phyloP scores from a whole-genome alignment of 2,329 filamentous ascomycete species.

The Colletotrichum graminicola region DNA sequence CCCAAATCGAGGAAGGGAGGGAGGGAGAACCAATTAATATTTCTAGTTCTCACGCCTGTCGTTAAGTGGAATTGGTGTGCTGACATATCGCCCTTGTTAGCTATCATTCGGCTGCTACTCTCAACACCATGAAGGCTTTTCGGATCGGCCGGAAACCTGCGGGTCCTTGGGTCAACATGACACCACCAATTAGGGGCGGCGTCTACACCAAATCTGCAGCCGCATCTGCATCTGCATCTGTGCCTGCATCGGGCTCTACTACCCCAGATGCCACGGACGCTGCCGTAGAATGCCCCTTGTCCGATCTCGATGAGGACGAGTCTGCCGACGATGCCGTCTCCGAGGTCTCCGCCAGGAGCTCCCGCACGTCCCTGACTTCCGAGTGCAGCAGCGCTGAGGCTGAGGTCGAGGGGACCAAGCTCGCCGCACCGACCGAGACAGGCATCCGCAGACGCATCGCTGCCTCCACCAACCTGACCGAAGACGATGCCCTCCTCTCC shows the following conservation, averaged over 20 bases:
- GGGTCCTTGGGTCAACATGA: slow-evolving; percentile 68
- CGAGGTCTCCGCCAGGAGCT: slow-evolving; percentile 39
- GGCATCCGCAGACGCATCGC: slow-evolving; percentile 36
- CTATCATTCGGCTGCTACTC: slow-evolving; percentile 67
- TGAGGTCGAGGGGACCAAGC: slow-evolving; percentile 25
- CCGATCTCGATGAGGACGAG: slow-evolving; percentile 36
- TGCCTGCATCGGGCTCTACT: slow-evolving; percentile 5
- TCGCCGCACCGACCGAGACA: slow-evolving; percentile 12
- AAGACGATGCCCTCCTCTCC: slow-evolving; percentile 19
- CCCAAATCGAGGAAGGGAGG: slow-evolving; percentile 13
- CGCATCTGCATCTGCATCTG: slow-evolving; percentile 5
- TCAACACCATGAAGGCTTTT: slow-evolving; percentile 70
- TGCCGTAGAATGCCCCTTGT: slow-evolving; percentile 31
- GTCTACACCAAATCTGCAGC: slow-evolving; percentile 50
- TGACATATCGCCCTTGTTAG: slow-evolving; percentile 55
- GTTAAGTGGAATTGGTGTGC: slow-evolving; percentile 43
- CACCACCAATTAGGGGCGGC: slow-evolving; percentile 69
- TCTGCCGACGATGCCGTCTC: slow-evolving; percentile 37
- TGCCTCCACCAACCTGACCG: slow-evolving; percentile 8
- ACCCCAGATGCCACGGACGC: slow-evolving; percentile 29
- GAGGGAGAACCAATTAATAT: slow-evolving; percentile 34
- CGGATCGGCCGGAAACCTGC: slow-evolving; percentile 68
- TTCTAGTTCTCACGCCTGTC: slow-evolving; percentile 17
- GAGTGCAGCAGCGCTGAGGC: slow-evolving; percentile 31
- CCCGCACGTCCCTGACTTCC: slow-evolving; percentile 41